Evolutionary conservation across 2,329 filamentous ascomycete species (phyloP), one percentile per base, ranked within the genome.

Genomic region (Fusarium veterinarium): DNA sequence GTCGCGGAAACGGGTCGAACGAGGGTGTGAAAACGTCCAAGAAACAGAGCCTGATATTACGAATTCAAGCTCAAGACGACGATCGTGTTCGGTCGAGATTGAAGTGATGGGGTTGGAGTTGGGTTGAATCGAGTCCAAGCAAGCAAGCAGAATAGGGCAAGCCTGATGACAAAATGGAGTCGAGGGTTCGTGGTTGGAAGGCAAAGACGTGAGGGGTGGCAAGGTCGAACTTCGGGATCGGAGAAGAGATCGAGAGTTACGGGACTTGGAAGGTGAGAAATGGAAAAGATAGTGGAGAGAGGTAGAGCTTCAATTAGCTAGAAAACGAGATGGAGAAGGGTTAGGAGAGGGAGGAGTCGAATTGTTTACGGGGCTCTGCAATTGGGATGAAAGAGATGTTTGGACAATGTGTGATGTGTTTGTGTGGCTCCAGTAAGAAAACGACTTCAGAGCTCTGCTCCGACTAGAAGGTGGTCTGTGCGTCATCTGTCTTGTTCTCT

Each of bases 141-240:
- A 72, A 46, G 53, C 58, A 69, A 60, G 51, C 42, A 69, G 45
- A 69, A 63, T 71, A 74, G 64, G 70, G 71, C 71, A 72, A 62
- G 64, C 56, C 60, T 74, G 71, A 74, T 74, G 71, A 74, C 71
- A 74, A 74, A 74, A 72, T 56, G 64, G 61, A 56, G 69, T 67
- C 70, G 62, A 67, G 71, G 70, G 64, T 74, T 74, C 63, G 64
- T 59, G 63, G 73, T 71, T 73, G 69, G 61, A 70, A 74, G 62
- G 73, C 57, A 67, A 56, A 74, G 68, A 56, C 61, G 66, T 71
- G 75, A 77, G 74, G 75, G 70, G 75, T 62, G 75, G 70, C 56
- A 51, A 71, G 67, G 73, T 68, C 59, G 72, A 63, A 61, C 49
- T 30, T 53, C 25, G 35, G 71, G 64, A 67, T 67, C 44, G 51